Base-by-base conservation (phyloP, 306 rosid species). In the Cicer judaicum region DNA sequence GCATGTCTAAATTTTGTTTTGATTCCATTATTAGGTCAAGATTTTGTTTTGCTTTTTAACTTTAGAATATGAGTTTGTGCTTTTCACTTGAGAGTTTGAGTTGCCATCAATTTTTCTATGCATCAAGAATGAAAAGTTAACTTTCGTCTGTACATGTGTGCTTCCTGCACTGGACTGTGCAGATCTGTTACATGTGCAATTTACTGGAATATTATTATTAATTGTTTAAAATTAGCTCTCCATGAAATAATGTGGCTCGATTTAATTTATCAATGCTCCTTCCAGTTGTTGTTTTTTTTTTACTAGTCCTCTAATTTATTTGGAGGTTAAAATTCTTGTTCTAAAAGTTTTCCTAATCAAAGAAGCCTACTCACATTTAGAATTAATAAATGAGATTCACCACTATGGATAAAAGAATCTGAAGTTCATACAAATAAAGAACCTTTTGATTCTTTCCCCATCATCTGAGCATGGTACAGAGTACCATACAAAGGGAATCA, bases 21-120 rank as follows among this genome's bases (percentile, higher is more conserved):
- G 42, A n/a, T 50, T 83, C 7, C 18, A 52, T 50, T 34, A 16
- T 61, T 72, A 69, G 54, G 66, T 72, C 13, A 19, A 43, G 39
- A 10, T 70, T 78, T 79, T 80, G 77, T 75, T 72, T 48, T 61
- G 14, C 65, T 69, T 5, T 5, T 71, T 19, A 7, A 34, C 59
- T 71, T 55, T 8, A 21, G 40, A 54, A 60, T 67, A 10, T 44
- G 46, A 36, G 53, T 50, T 64, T 40, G 42, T 52, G 3, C 14
- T 72, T 3, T 66, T 13, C 5, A 29, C 46, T 70, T 55, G 14
- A 40, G 16, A 52, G 40, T 65, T 39, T 43, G 34, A 36, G 47
- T 56, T 72, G 9, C 39, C 36, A 13, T 46, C 43, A 38, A 40
- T 48, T 49, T 67, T 59, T 6, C 10, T 24, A 8, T 48, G 48